These are phyloP conservation scores for Pseudotsuga menziesii DNA, from an alignment of 75 land plant species.

Conservation along the genomic window DNA sequence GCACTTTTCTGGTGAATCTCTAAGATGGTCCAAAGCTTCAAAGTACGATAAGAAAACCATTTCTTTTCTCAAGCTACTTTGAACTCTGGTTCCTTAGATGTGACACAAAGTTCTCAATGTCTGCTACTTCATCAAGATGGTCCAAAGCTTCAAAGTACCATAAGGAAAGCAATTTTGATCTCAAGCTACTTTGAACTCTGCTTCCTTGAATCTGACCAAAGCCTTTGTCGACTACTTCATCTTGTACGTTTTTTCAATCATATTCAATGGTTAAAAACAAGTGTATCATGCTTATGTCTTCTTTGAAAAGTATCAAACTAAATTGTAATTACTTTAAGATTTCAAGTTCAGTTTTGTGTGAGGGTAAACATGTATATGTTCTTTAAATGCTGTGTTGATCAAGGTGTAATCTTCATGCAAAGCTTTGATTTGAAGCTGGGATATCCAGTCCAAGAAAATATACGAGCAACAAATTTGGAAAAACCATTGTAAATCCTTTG, in stretches of 20 bases:
- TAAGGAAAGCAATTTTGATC: no score
- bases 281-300: neutral
- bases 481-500: neutral
- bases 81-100: neutral
- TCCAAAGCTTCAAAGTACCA: neutral
- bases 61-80: neutral
- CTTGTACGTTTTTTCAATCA: neutral
- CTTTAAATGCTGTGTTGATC: neutral
- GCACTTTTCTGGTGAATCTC: neutral
- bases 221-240: neutral
- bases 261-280: neutral
- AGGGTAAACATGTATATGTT: neutral
- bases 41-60: neutral
- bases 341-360: neutral
- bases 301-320: neutral
- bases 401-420: neutral
- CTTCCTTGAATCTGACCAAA: neutral
- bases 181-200: neutral
- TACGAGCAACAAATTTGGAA: neutral
- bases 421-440: neutral
- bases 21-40: neutral
- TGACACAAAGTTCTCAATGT: neutral
- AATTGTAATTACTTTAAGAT: neutral
- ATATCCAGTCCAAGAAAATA: neutral
- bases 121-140: neutral